These are phyloP conservation scores for Cokeromyces recurvatus DNA, from an alignment of 371 early-diverging fungal genomes.

Conservation along the genomic window DNA sequence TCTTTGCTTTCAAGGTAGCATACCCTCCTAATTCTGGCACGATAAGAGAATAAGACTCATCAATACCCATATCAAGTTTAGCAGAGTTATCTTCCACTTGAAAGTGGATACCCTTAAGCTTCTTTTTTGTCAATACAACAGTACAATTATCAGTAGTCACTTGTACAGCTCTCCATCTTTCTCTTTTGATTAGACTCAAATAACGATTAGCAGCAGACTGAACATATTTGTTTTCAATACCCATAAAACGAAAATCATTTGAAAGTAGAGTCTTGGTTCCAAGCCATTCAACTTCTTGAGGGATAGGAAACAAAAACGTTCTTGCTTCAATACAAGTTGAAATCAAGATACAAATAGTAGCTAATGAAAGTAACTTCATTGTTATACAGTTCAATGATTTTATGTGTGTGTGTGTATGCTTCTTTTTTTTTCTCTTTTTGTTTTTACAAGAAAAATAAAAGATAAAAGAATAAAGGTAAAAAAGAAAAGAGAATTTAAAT, in stretches of 20 bases:
- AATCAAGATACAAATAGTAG: slow-evolving; percentile 17
- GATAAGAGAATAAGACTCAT: slow-evolving; percentile 66
- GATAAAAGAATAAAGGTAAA: no score
- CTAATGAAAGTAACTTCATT: slow-evolving; percentile 30
- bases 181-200: slow-evolving; percentile 25
- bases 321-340: slow-evolving; percentile 24
- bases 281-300: slow-evolving; percentile 37
- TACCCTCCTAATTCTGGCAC: slow-evolving; percentile 46
- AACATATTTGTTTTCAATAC: slow-evolving; percentile 23
- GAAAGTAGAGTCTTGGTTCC: slow-evolving; percentile 21
- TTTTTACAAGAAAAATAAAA: no score
- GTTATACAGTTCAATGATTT: no score
- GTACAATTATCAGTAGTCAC: slow-evolving; percentile 10
- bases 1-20: slow-evolving; percentile 53
- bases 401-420: no score
- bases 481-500: no score
- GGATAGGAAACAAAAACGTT: slow-evolving; percentile 38
- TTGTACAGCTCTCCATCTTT: slow-evolving; percentile 39
- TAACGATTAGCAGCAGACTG: slow-evolving; percentile 37
- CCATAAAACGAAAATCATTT: slow-evolving; percentile 19
- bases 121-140: neutral
- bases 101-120: slow-evolving; percentile 20
- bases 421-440: no score
- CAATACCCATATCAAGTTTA: slow-evolving; percentile 41
- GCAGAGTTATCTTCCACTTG: slow-evolving; percentile 26